Evolutionary conservation across 2,329 filamentous ascomycete species (phyloP).

Genomic region (Leptographium galeiforme): DNA sequence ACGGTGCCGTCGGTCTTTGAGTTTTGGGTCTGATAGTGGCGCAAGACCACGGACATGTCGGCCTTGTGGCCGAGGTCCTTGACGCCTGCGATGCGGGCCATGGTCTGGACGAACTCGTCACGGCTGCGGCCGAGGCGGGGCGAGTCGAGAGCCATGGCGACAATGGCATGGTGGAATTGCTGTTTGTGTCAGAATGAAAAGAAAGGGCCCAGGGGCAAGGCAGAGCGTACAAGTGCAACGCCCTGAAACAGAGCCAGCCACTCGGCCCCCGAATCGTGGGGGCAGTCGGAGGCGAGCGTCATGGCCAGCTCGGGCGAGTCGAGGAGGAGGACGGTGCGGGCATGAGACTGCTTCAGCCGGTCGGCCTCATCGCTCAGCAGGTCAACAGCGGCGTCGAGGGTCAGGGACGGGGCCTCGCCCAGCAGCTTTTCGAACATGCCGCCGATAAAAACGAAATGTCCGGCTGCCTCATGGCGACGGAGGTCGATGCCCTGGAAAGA

Average conservation of each 20-base stretch:
- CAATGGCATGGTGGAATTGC: conserved; percentile 10
- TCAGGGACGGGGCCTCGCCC: conserved; percentile 1
- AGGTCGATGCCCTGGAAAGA: conserved; percentile 7
- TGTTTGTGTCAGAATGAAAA: not conserved
- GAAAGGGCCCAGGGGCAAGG: too few relatives aligned
- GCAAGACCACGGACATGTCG: conserved; percentile 8
- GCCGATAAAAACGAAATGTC: conserved; percentile 8
- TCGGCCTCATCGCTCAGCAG: conserved; percentile 6
- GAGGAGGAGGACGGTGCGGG: conserved; percentile 8
- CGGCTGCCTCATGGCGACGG: conserved; percentile 2
- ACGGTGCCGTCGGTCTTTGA: conserved; percentile 7
- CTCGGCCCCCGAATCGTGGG: not conserved
- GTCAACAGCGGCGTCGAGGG: conserved; percentile 5
- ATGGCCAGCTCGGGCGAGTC: conserved; percentile 9
- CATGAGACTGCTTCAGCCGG: not conserved
- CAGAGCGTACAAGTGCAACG: conserved; percentile 4
- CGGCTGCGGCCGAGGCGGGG: conserved; percentile 1
- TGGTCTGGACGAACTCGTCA: conserved; percentile 1
- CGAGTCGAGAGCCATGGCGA: conserved; percentile 3
- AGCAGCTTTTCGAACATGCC: conserved; percentile 5
- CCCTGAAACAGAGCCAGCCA: conserved; percentile 7
- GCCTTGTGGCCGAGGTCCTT: conserved; percentile 3
- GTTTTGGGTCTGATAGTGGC: not conserved
- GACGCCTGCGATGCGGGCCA: conserved; percentile 5
- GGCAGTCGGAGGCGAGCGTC: conserved; percentile 2